Conservation (phyloP, 805 yeast genomes). For the Scheffersomyces ergatensis region DNA sequence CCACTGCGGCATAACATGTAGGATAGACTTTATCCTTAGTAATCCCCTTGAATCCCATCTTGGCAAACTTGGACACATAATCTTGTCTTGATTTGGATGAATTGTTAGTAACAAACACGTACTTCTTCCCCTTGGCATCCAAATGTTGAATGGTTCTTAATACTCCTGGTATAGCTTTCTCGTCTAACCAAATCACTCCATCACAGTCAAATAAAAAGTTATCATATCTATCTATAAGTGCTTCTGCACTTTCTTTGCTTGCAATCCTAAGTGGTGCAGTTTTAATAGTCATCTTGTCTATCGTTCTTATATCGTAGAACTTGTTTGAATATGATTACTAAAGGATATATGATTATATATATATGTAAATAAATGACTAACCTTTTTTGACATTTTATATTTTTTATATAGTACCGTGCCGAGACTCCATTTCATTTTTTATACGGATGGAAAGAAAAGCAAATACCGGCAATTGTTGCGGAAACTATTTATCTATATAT, state of each 20-base stretch:
- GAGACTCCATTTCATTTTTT: too few species aligned
- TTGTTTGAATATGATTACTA: too few species aligned
- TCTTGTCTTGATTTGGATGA: conserved; percentile 32
- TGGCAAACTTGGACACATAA: conserved; percentile 29
- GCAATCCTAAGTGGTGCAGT: conserved; percentile 5
- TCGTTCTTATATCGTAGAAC: too few species aligned
- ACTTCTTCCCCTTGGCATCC: conserved; percentile 19
- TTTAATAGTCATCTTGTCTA: conserved; percentile 11
- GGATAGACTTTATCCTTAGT: conserved; percentile 30
- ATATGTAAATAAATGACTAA: too few species aligned
- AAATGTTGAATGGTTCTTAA: conserved; percentile 21
- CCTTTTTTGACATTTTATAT: too few species aligned
- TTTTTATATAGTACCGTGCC: too few species aligned
- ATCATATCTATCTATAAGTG: conserved; percentile 26
- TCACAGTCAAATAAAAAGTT: conserved; percentile 42
- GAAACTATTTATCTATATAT: too few species aligned
- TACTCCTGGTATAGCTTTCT: conserved; percentile 31
- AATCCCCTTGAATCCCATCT: conserved; percentile 26
- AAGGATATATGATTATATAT: too few species aligned
- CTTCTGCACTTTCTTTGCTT: conserved; percentile 13
- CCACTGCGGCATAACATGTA: conserved; percentile 36
- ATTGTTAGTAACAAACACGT: conserved; percentile 38
- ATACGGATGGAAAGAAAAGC: too few species aligned
- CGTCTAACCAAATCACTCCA: conserved; percentile 42
- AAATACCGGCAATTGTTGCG: too few species aligned